Evolutionary conservation across 495 filamentous ascomycete genomes (phyloP), one percentile per base, ranked within the genome.

Genomic region (Podospora pseudopauciseta): DNA sequence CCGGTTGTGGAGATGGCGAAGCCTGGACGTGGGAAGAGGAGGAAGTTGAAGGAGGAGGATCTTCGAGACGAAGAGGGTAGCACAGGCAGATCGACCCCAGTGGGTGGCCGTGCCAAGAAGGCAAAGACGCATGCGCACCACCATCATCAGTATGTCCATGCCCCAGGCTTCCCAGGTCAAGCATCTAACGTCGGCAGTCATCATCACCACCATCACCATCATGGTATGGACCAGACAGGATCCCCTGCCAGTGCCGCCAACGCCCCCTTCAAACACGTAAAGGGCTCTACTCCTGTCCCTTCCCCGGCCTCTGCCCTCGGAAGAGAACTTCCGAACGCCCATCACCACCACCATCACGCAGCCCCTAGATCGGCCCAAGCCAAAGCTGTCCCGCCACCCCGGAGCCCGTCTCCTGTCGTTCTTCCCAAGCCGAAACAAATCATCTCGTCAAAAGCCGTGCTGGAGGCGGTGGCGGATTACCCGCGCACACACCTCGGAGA

Each of bases 401-500:
- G 75, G 26, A 78, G 76, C n/a, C 77, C 80, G 15, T 75, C 77
- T 23, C 72, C 80, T 1, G 73, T 81, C 3, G 69, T 73, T 71
- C 82, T 79, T n/a, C 87, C 87, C 7, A 87, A 91, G 68, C 86
- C 86, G 59, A 87, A 85, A 57, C 85, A 82, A 5, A 84, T 82
- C 18, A 85, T 93, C 63, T 87, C 85, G 15, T 88, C 89, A 3
- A 83, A 91, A 69, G 83, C 84, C 0, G 83, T 96, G 1, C 72
- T 96, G 28, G 85, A 92, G 5, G 88, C 84, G 44, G 87, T 94
- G 13, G 84, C 88, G 1, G 78, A 90, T 63, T 84, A 87, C 9
- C 89, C 91, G 4, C 90, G 93, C 3, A 83, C 85, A n/a, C 93
- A 97, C 72, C 86, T 97, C 13, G 93, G 93, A 30, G 79, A 85